Percentiles rank a stretch among this genome's conserved stretches.
Conservation (phyloP, 768 basidiomycete species). For the Coprinellus micaceus region DNA sequence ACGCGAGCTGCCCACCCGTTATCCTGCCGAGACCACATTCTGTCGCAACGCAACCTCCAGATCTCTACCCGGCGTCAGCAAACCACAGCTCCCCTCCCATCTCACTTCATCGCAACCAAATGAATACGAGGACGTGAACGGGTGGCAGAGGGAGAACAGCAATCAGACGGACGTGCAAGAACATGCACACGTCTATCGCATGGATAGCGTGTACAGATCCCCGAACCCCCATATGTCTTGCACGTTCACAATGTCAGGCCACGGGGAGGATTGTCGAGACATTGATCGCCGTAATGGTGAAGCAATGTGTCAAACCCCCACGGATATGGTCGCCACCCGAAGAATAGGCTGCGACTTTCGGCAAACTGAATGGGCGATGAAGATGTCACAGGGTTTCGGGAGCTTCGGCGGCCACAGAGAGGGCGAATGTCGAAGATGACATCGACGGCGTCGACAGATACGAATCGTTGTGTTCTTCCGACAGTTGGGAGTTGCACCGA, state of each 20-base stretch:
- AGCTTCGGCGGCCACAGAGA: neutral
- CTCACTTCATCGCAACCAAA: neutral
- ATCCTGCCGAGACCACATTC: too few species aligned
- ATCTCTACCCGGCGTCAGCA: too few species aligned
- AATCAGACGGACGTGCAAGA: neutral
- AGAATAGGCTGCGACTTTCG: neutral
- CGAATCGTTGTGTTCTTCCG: neutral
- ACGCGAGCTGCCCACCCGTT: too few species aligned
- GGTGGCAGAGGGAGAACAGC: neutral
- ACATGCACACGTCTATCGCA: neutral
- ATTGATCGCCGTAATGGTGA: neutral
- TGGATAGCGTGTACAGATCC: too few species aligned
- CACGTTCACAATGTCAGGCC: too few species aligned
- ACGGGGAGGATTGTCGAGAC: constrained; percentile 1
- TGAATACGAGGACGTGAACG: neutral
- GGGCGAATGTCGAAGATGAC: too few species aligned
- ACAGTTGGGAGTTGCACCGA: neutral
- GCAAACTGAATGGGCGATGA: neutral
- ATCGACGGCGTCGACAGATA: too few species aligned
- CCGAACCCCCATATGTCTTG: too few species aligned
- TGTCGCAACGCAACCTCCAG: too few species aligned
- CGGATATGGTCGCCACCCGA: neutral
- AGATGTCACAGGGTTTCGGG: neutral
- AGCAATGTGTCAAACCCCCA: neutral
- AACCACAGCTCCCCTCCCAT: neutral